Conservation (phyloP, 2,329 filamentous ascomycete species). For the Talaromyces sp. region DNA sequence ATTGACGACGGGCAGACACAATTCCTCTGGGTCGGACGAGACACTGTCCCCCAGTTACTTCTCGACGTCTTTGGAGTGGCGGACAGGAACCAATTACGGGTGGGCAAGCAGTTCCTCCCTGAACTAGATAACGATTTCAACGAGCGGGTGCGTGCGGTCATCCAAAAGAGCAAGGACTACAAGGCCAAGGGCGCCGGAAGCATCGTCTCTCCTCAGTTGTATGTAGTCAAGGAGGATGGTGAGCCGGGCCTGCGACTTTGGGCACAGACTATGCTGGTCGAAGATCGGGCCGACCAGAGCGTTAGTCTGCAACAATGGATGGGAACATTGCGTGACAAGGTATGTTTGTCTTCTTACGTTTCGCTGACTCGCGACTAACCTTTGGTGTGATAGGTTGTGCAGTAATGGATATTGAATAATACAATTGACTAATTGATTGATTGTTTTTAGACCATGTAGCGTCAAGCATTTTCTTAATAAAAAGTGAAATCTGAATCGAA, state of each 20-base stretch:
- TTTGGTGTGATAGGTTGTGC: conserved; percentile 25
- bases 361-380: background rate
- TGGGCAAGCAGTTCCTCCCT: conserved; percentile 83
- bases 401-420: conserved; percentile 24
- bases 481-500: background rate
- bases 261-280: conserved; percentile 92
- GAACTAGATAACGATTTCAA: conserved; percentile 95
- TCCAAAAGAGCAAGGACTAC: conserved; percentile 89
- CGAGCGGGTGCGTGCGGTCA: conserved; percentile 81
- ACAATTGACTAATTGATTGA: background rate
- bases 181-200: conserved; percentile 81
- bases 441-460: conserved; percentile 17
- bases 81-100: conserved; percentile 76
- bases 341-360: conserved; percentile 11
- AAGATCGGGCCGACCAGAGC: conserved; percentile 90
- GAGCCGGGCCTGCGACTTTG: conserved; percentile 92
- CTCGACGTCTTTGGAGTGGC: conserved; percentile 83
- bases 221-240: conserved; percentile 89
- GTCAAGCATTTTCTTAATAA: conserved; percentile 18
- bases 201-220: conserved; percentile 87
- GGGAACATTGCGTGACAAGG: conserved; percentile 89
- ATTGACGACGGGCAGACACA: conserved; percentile 97
- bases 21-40: conserved; percentile 92
- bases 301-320: conserved; percentile 93
- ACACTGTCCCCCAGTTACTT: conserved; percentile 84